Evolutionary conservation across 371 early-diverging fungal species (phyloP).

Genomic region (Mortierella sp.): DNA sequence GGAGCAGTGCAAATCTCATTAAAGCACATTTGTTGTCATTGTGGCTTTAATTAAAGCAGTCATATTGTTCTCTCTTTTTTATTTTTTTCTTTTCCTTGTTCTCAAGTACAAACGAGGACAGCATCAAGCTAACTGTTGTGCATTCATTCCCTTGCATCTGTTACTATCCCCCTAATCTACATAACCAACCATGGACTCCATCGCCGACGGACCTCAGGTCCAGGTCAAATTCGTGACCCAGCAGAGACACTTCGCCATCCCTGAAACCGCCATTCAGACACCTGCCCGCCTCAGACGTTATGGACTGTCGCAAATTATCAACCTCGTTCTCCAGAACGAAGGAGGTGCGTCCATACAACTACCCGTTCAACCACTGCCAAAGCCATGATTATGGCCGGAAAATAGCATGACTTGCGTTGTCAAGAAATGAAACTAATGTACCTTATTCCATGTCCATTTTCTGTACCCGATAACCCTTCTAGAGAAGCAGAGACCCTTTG

Average conservation of each 20-base stretch:
- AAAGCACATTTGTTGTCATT: constrained; percentile 20
- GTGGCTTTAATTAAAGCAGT: constrained; percentile 7
- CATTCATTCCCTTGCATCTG: constrained; percentile 21
- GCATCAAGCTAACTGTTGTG: constrained; percentile 6
- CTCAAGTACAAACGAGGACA: background rate
- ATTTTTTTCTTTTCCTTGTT: constrained; percentile 23
- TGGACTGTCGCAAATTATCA: constrained; percentile 94
- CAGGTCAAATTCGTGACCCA: constrained; percentile 90
- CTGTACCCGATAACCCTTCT: constrained; percentile 13
- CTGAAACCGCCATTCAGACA: constrained; percentile 87
- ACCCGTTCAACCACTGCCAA: background rate
- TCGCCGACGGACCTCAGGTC: constrained; percentile 73
- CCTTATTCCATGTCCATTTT: background rate
- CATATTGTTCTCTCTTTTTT: constrained; percentile 25
- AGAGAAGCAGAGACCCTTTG: constrained; percentile 91
- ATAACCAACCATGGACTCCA: constrained; percentile 43
- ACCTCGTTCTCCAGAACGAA: constrained; percentile 65
- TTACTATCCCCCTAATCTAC: constrained; percentile 7
- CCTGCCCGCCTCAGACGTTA: constrained; percentile 88
- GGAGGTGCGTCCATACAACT: constrained; percentile 33
- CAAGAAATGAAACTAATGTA: background rate
- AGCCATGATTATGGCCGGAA: background rate
- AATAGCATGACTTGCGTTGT: no score
- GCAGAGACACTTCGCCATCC: constrained; percentile 81
- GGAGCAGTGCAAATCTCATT: background rate